phyloP scores from a whole-genome alignment of 2,329 filamentous ascomycete species.

The Neonectria neomacrospora region DNA sequence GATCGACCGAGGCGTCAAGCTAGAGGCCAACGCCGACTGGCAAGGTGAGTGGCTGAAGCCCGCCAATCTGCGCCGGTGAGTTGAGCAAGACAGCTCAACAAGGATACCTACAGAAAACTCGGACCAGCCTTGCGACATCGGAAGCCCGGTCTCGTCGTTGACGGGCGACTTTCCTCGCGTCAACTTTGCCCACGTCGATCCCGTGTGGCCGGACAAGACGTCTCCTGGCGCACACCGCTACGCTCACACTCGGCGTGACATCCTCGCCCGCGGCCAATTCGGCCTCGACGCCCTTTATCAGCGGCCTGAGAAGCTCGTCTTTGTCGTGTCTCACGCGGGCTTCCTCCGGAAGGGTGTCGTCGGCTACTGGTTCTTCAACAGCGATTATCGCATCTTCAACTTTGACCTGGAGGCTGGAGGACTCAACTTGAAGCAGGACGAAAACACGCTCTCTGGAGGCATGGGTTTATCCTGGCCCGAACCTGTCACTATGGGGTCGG shows the following conservation, averaged over 20 bases:
- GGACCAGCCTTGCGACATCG: slow-evolving; percentile 69
- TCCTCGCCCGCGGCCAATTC: slow-evolving; percentile 65
- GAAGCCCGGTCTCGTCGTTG: slow-evolving; percentile 59
- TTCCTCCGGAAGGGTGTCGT: slow-evolving; percentile 69
- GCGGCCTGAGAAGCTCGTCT: slow-evolving; percentile 69
- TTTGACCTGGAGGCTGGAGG: slow-evolving; percentile 54
- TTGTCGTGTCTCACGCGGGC: slow-evolving; percentile 73
- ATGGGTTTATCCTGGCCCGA: slow-evolving; percentile 51
- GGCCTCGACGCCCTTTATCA: slow-evolving; percentile 61
- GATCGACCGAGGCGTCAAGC: slow-evolving; percentile 62
- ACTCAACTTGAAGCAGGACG: slow-evolving; percentile 58
- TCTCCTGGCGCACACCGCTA: slow-evolving; percentile 59
- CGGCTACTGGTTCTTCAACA: slow-evolving; percentile 68
- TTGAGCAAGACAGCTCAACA: not conserved
- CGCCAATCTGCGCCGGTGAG: not conserved
- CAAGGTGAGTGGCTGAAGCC: slow-evolving; percentile 62
- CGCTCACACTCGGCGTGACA: slow-evolving; percentile 61
- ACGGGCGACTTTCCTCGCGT: slow-evolving; percentile 63
- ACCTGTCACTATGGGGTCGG: slow-evolving; percentile 52
- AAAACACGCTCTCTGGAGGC: slow-evolving; percentile 50
- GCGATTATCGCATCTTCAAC: slow-evolving; percentile 72
- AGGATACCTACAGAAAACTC: slow-evolving; percentile 60
- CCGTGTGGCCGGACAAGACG: slow-evolving; percentile 72
- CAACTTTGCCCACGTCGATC: slow-evolving; percentile 67
- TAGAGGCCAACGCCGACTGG: slow-evolving; percentile 71